phyloP scores from a whole-genome alignment of 2,329 filamentous ascomycete genomes.

The Helicocarpus griseus region DNA sequence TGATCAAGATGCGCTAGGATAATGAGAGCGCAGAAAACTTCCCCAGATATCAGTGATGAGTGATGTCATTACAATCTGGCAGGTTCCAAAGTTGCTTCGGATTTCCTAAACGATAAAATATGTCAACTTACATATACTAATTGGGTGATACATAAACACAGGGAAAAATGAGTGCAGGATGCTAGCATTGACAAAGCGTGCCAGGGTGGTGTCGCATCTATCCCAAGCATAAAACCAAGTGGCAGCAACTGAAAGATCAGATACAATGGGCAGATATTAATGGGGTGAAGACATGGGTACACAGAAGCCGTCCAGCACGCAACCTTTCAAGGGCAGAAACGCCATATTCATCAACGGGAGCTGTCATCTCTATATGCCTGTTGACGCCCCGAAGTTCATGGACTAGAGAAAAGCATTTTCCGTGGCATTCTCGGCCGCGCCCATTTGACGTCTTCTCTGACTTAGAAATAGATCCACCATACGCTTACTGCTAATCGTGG shows the following conservation, averaged over 20 bases:
- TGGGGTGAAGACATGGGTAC: not conserved
- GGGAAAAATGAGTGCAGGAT: not conserved
- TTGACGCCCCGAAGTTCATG: not conserved
- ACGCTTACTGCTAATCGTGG: conserved; percentile 14
- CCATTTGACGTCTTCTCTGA: conserved; percentile 12
- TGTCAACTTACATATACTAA: not conserved
- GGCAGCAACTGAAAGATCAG: too few relatives aligned
- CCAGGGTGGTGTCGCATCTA: not conserved
- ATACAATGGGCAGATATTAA: not conserved
- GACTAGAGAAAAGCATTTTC: conserved; percentile 14
- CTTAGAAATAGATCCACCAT: conserved; percentile 17
- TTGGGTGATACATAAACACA: too few relatives aligned
- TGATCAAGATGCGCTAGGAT: not conserved
- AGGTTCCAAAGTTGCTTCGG: not conserved
- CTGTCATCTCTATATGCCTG: not conserved
- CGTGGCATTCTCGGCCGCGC: conserved; percentile 8
- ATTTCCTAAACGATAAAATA: not conserved
- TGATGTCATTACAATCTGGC: not conserved
- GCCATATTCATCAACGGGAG: not conserved
- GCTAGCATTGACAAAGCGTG: not conserved
- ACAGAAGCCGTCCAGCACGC: not conserved
- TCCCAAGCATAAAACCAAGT: not conserved
- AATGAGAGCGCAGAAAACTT: not conserved
- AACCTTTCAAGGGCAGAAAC: not conserved
- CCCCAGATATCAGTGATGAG: not conserved